Percentiles rank a stretch among this genome's conserved stretches.
phyloP scores from a whole-genome alignment of 1,284 basidiomycete genomes.

The Peniophora sp. region DNA sequence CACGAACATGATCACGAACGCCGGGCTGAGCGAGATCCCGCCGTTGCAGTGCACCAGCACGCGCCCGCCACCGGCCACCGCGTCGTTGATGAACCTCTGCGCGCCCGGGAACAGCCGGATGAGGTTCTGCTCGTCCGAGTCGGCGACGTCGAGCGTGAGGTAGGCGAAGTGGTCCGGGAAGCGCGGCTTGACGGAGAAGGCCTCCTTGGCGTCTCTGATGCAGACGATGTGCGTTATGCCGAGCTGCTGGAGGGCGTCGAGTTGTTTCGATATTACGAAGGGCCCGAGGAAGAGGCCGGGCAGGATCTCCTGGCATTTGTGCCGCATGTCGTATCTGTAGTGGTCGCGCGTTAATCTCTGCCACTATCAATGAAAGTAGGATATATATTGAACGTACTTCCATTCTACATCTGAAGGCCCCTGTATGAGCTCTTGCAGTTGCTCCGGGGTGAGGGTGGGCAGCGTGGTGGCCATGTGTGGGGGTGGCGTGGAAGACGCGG shows the following conservation, averaged over 20 bases:
- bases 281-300: slow-evolving; percentile 82
- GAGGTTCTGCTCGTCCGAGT: slow-evolving; percentile 86
- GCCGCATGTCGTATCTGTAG: slow-evolving; percentile 86
- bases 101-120: slow-evolving; percentile 80
- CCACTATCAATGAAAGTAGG: not conserved
- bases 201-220: slow-evolving; percentile 81
- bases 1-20: slow-evolving; percentile 88
- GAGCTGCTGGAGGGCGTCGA: slow-evolving; percentile 55
- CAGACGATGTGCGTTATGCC: slow-evolving; percentile 86
- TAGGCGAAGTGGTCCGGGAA: slow-evolving; percentile 80
- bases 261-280: slow-evolving; percentile 79
- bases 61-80: slow-evolving; percentile 58
- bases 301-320: slow-evolving; percentile 88
- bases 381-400: slow-evolving; percentile 40
- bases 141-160: slow-evolving; percentile 79
- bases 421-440: slow-evolving; percentile 57
- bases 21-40: slow-evolving; percentile 80
- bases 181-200: slow-evolving; percentile 79
- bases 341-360: not conserved
- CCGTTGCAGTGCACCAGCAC: slow-evolving; percentile 91
- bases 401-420: slow-evolving; percentile 74
- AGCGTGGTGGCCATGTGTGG: not conserved
- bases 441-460: slow-evolving; percentile 19
- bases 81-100: slow-evolving; percentile 72
- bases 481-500: too few relatives aligned